phyloP scores from a whole-genome alignment of 2,329 filamentous ascomycete genomes.

The Madurella mycetomatis region DNA sequence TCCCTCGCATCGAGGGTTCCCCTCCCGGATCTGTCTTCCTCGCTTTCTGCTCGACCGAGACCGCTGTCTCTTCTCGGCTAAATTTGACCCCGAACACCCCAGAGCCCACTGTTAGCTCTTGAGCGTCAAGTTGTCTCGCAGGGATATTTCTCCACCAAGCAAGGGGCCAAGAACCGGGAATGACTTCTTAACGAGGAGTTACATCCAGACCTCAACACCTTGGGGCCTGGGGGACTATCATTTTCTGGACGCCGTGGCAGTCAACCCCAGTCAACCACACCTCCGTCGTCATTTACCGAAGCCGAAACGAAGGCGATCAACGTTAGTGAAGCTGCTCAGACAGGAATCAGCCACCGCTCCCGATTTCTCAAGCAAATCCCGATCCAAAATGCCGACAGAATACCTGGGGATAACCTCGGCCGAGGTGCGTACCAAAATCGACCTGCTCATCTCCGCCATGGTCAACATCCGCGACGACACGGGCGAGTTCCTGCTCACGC shows the following conservation, averaged over 20 bases:
- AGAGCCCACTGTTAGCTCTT: neutral
- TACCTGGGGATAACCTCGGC: constrained; percentile 44
- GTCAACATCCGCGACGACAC: constrained; percentile 73
- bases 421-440: constrained; percentile 53
- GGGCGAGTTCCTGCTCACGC: constrained; percentile 66
- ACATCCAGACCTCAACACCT: neutral
- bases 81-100: constrained; percentile 1
- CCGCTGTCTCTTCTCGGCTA: neutral
- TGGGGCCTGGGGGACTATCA: neutral
- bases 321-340: no score
- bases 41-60: neutral
- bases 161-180: neutral
- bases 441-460: constrained; percentile 66
- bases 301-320: no score
- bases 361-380: no score
- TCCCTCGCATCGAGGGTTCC: neutral
- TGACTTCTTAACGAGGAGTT: constrained; percentile 2
- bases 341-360: no score
- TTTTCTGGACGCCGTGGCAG: no score
- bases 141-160: constrained; percentile 8
- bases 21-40: neutral
- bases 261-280: no score
- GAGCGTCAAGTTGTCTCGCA: neutral
- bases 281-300: no score
- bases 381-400: constrained; percentile 21